Percentiles rank a stretch among this genome's conserved stretches.
phyloP scores from a whole-genome alignment of 345 rosid genomes.

The Erodium maritimum region DNA sequence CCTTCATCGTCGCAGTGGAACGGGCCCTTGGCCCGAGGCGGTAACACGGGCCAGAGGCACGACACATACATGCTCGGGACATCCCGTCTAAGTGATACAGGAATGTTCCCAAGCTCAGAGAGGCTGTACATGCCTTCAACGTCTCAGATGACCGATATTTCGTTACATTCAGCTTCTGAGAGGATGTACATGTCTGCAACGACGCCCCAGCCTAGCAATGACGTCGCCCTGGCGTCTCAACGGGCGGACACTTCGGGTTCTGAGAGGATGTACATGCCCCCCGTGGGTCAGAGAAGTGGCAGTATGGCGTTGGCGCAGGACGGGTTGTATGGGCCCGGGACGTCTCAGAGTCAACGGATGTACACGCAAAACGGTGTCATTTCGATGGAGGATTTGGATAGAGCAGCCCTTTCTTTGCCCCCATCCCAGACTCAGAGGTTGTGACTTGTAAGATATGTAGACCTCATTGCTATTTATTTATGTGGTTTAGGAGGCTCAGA shows the following conservation, averaged over 20 bases:
- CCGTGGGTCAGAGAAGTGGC: slow-evolving; percentile 17
- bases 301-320: slow-evolving; percentile 15
- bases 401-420: slow-evolving; percentile 16
- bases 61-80: neutral
- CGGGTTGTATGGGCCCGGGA: slow-evolving; percentile 18
- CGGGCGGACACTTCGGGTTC: slow-evolving; percentile 6
- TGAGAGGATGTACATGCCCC: slow-evolving; percentile 18
- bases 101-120: slow-evolving; percentile 20
- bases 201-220: slow-evolving; percentile 10
- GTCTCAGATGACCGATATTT: slow-evolving; percentile 12
- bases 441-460: slow-evolving; percentile 7
- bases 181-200: slow-evolving; percentile 19
- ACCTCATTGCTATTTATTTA: neutral
- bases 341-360: slow-evolving; percentile 19
- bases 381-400: slow-evolving; percentile 24
- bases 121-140: slow-evolving; percentile 18
- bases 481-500: neutral
- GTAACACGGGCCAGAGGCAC: neutral
- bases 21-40: neutral
- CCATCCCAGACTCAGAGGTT: slow-evolving; percentile 15
- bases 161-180: slow-evolving; percentile 13
- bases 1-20: neutral
- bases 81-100: slow-evolving; percentile 1
- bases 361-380: slow-evolving; percentile 20
- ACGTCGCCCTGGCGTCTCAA: slow-evolving; percentile 9